Conservation (phyloP, 345 rosid genomes). For the Clausena lansium region DNA sequence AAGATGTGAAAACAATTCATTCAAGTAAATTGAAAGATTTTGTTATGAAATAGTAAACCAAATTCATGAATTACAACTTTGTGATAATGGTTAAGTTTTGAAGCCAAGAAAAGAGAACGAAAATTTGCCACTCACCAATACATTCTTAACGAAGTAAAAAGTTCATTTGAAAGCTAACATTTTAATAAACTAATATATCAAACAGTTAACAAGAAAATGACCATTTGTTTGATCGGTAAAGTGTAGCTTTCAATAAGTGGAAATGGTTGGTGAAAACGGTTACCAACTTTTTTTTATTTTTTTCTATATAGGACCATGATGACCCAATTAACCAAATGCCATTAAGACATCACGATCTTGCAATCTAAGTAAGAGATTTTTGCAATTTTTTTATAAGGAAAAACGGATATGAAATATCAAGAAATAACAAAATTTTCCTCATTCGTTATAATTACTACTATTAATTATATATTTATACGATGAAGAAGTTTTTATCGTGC, state of each 20-base stretch:
- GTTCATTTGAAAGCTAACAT: background rate
- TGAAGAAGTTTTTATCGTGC: too few species aligned
- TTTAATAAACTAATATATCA: background rate
- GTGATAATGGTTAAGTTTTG: constrained; percentile 11
- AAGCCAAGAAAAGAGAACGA: constrained; percentile 22
- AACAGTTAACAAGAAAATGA: constrained; percentile 1
- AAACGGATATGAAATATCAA: too few species aligned
- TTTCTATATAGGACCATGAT: background rate
- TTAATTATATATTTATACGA: too few species aligned
- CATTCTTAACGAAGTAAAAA: constrained; percentile 12
- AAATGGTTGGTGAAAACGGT: constrained; percentile 40
- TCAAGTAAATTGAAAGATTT: background rate
- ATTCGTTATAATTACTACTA: too few species aligned
- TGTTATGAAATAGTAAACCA: background rate
- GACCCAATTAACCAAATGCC: constrained; percentile 17
- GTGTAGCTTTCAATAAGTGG: constrained; percentile 20
- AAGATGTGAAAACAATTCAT: too few species aligned
- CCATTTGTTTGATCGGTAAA: constrained; percentile 22
- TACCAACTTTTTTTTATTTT: constrained; percentile 19
- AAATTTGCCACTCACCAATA: background rate
- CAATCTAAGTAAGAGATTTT: background rate
- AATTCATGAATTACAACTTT: background rate
- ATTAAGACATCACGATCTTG: constrained; percentile 8
- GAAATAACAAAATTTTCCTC: too few species aligned
- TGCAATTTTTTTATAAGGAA: background rate